Evolutionary conservation across 78 protist genomes (phyloP), one percentile per base, ranked within the genome.

Genomic region (Planoprotostelium fungivorum): DNA sequence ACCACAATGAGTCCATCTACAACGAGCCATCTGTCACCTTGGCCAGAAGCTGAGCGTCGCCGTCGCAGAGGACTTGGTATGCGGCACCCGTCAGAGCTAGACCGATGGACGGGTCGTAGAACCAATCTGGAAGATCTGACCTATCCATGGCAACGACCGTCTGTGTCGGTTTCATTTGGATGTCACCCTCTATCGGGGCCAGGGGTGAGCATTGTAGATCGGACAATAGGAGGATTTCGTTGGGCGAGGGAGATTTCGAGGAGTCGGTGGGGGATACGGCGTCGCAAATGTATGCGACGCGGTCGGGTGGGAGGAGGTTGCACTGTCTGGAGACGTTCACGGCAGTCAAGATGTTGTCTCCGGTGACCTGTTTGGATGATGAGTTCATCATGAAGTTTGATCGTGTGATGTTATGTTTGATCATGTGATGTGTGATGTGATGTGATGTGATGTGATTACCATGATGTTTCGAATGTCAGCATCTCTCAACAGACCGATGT

Each of bases 301-400:
- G 10, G 1, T 38, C 85, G 5, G 23, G 36, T 28, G 34, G 84
- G 9, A 97, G 35, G 34, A 98, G 86, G 35, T 94, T 95, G 91
- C 95, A 91, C 36, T 94, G 85, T 34, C 91, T 37, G 28, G 98
- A 96, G 23, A 98, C 98, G n/a, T 89, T 38, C 25, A 95, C 86
- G 23, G 97, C 99, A 1, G 99, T 98, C 25, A 94, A 94, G 28
- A 94, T 92, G 87, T 98, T 96, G 91, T 98, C 99, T 35, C 96
- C 97, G 28, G 91, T 89, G 34, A 86, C 34, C 34, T 31, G 83
- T 9, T 16, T 51, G 31, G 16, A 51, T 51, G 5, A 5, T 51
- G 31, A 51, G 73, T 51, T 51, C 73, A 25, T 51, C 83, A 16
- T 51, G 31, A 51, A 16, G 16, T 25, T 16, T 9, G 16, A 51